Evolutionary conservation across 306 rosid genomes (phyloP).

Genomic region (Citrullus amarus): DNA sequence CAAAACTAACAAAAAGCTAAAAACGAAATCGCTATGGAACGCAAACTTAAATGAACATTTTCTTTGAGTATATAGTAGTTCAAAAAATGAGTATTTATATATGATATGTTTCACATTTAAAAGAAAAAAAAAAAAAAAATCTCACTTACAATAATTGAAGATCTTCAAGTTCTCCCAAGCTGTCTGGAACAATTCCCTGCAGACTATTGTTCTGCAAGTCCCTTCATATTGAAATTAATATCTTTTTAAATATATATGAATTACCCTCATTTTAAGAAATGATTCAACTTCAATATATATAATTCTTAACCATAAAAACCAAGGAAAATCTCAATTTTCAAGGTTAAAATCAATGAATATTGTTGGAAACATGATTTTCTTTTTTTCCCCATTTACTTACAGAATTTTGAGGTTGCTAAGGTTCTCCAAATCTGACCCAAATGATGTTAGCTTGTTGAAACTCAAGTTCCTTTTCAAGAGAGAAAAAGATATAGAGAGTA

Average conservation of each 20-base stretch:
- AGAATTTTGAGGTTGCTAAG: constrained; percentile 59
- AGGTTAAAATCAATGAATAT: neutral
- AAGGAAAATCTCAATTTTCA: neutral
- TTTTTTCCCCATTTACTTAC: constrained; percentile 28
- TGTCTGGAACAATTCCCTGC: constrained; percentile 62
- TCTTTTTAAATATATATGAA: neutral
- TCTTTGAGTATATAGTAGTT: too few relatives aligned
- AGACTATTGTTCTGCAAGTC: constrained; percentile 76
- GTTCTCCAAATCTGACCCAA: constrained; percentile 58
- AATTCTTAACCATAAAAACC: neutral
- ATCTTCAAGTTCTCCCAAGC: constrained; percentile 72
- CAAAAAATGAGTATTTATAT: too few relatives aligned
- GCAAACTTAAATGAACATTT: too few relatives aligned
- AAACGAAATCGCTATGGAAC: too few relatives aligned
- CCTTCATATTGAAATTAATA: constrained; percentile 22
- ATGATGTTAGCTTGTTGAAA: constrained; percentile 61
- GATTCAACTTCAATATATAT: neutral
- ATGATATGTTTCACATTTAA: too few relatives aligned
- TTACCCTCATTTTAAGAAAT: neutral
- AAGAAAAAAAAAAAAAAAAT: too few relatives aligned
- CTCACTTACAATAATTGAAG: constrained; percentile 67
- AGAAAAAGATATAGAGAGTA: too few relatives aligned
- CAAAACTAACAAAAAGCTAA: too few relatives aligned
- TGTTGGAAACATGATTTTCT: neutral
- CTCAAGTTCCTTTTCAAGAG: constrained; percentile 65